Evolutionary conservation across 1,284 basidiomycete genomes (phyloP), one percentile per base, ranked within the genome.

Genomic region (Ganoderma lingzhi): DNA sequence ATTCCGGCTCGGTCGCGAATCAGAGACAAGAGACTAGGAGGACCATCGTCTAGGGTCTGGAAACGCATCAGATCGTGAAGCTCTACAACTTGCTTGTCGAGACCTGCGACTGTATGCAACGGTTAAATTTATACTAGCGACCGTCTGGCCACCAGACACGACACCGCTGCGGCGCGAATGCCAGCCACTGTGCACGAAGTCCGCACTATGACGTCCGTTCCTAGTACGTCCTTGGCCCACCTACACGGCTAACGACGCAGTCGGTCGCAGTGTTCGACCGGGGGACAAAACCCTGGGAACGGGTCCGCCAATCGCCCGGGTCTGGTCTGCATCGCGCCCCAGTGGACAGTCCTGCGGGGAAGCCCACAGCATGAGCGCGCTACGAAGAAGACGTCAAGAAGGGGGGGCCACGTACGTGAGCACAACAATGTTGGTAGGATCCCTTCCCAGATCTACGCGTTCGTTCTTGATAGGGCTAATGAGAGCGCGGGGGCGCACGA

Each of bases 191-290:
- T 51, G 2, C 48, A 56, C 23, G 53, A n/a, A 30, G 28, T 9
- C 53, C 28, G 53, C 28, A 32, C 53, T 55, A 32, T 55, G 53
- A 55, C 53, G 53, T 30, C 53, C 53, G 53, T n/a, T 32, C 53
- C n/a, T 30, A 17, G 10, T 55, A 30, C 28, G 53, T 30, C 53
- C 53, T 55, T 30, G 15, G 15, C 53, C 30, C 15, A n/a, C 9
- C 23, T 9, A 51, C 53, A 17, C 14, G 30, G 32, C 23, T 19
- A 32, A 32, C 30, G 53, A 56, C 28, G 14, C 53, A 35, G 30
- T 53, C 51, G 23, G 28, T 30, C 28, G 35, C 4, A 35, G 35
- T 35, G 35, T 35, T 35, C 35, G 23, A 15, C 30, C 32, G 28
- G 53, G 53, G 53, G 48, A 51, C 48, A 51, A 51, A 51, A 12